Evolutionary conservation across 148 eudicot genomes (phyloP), one percentile per base, ranked within the genome.

Genomic region (Mesembryanthemum crystallinum): DNA sequence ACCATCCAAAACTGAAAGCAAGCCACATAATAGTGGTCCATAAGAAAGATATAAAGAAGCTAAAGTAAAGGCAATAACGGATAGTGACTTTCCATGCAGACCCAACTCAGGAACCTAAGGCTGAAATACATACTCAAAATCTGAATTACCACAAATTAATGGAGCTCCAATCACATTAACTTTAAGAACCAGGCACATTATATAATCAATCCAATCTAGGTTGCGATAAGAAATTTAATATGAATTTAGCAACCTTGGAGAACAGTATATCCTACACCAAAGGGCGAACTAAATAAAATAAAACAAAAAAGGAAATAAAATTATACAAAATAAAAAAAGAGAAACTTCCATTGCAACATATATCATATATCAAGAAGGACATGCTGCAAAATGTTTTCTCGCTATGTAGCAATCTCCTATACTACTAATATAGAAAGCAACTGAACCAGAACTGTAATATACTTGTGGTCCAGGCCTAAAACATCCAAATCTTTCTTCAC

Each of bases 51-150:
- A 79, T 35, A 64, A 76, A 72, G 67, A 82, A 75, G 28, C 76
- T 70, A 49, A 77, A 82, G 70, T 74, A 78, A 82, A 82, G 78
- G 75, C 62, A 74, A 82, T 69, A 77, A 68, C 39, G 58, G 81
- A 82, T 71, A 79, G 79, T 79, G 82, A 82, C 85, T 82, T 78
- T 58, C 85, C 76, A 82, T 82, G 82, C 82, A 82, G 70, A 79
- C 80, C 82, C 82, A 82, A 82, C 85, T 75, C 82, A 82, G 64
- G 45, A 63, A 61, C 65, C 77, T 58, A 71, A 74, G 71, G 49
- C 71, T 74, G 42, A 60, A 66, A 59, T 21, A 52, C 45, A 58
- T 59, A 9, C 6, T 9, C 30, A 66, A 76, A 71, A 57, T 58
- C 59, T 45, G 20, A 43, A 58, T 29, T 47, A 47, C 55, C 73